A percentile compares a stretch with the other conserved stretches of the same genome.
Evolutionary conservation across 495 filamentous ascomycete genomes (phyloP).

Genomic region (Penicillium antarcticum): DNA sequence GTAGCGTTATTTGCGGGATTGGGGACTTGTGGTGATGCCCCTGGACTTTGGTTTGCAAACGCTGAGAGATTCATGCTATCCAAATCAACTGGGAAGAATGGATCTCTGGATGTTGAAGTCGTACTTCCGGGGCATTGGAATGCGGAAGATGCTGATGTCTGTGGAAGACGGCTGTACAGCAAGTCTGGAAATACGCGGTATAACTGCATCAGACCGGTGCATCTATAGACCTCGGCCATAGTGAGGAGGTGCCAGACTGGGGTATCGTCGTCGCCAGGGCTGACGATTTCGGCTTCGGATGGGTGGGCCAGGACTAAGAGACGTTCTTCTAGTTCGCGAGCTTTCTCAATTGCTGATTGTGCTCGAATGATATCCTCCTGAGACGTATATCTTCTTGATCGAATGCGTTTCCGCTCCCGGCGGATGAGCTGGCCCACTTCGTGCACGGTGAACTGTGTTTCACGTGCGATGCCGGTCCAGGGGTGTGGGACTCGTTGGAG

Average conservation of each 20-base stretch:
- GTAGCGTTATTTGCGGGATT: background rate
- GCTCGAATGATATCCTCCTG: constrained; percentile 38
- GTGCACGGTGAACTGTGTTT: constrained; percentile 51
- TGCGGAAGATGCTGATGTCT: constrained; percentile 7
- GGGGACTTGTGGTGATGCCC: constrained; percentile 1
- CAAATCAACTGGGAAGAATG: constrained; percentile 30
- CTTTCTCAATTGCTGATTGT: constrained; percentile 42
- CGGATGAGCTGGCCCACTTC: constrained; percentile 53
- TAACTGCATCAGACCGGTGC: constrained; percentile 51
- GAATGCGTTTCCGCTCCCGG: constrained; percentile 44
- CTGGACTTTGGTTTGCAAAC: constrained; percentile 9
- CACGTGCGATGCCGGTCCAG: constrained; percentile 57
- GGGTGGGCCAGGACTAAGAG: constrained; percentile 49
- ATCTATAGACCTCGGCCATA: constrained; percentile 57
- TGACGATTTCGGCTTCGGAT: constrained; percentile 45
- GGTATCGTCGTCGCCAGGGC: constrained; percentile 53
- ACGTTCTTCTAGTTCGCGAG: constrained; percentile 47
- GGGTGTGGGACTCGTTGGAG: constrained; percentile 50
- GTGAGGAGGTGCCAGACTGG: constrained; percentile 54
- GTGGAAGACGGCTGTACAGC: constrained; percentile 39
- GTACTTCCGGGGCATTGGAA: constrained; percentile 4
- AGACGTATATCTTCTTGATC: constrained; percentile 32
- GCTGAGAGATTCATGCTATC: constrained; percentile 22
- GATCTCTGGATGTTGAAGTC: constrained; percentile 10
- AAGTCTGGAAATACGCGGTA: constrained; percentile 55